These are phyloP conservation scores for Trypanosoma caninum DNA, from an alignment of 208 protist species.

Conservation along the genomic window DNA sequence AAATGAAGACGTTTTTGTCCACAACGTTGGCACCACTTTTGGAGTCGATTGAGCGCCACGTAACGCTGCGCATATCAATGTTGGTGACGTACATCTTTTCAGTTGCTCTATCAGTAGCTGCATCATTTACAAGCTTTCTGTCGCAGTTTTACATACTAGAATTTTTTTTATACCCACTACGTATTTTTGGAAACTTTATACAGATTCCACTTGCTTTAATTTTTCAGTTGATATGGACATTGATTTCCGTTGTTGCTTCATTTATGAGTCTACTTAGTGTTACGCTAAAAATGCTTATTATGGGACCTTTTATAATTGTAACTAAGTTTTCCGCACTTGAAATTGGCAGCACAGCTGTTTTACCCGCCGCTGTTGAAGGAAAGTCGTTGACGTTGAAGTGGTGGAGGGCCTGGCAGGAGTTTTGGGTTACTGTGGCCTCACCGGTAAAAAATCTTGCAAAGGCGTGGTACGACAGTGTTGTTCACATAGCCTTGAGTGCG, in stretches of 20 bases:
- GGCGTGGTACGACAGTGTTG: constrained; percentile 69
- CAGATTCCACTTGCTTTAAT: constrained; percentile 44
- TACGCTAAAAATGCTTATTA: constrained; percentile 45
- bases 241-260: constrained; percentile 26
- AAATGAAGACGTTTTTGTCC: constrained; percentile 62
- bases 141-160: constrained; percentile 60
- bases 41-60: constrained; percentile 55
- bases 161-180: constrained; percentile 26
- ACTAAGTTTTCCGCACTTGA: constrained; percentile 34
- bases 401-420: constrained; percentile 69
- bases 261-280: constrained; percentile 37
- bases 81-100: constrained; percentile 74
- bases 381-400: constrained; percentile 50
- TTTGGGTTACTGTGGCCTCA: constrained; percentile 74
- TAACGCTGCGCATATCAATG: constrained; percentile 75
- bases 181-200: constrained; percentile 24
- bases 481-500: constrained; percentile 46
- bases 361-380: constrained; percentile 37
- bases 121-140: constrained; percentile 50
- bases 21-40: constrained; percentile 54
- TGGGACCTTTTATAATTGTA: constrained; percentile 52
- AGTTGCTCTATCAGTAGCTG: constrained; percentile 45
- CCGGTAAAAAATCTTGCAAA: constrained; percentile 79
- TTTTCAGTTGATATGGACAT: constrained; percentile 41
- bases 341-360: constrained; percentile 18